Percentiles rank a stretch among this genome's conserved stretches.
Conservation (phyloP, 2,329 filamentous ascomycete genomes). For the Drechmeria coniospora region DNA sequence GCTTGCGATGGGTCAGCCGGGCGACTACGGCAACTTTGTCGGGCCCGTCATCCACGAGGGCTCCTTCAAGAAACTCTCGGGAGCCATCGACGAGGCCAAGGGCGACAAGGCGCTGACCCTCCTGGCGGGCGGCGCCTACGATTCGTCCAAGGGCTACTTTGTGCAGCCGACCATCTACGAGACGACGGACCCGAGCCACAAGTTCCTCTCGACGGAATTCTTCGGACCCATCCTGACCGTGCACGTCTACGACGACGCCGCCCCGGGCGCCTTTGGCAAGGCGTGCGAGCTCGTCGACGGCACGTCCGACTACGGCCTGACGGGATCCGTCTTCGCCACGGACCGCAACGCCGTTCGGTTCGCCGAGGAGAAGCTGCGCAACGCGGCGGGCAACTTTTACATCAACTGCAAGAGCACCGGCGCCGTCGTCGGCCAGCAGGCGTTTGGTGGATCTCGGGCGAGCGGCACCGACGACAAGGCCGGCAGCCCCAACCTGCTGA, state of each 20-base stretch:
- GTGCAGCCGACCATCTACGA: conserved; percentile 72
- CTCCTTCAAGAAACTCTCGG: conserved; percentile 66
- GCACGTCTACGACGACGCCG: conserved; percentile 62
- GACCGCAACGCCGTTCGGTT: conserved; percentile 50
- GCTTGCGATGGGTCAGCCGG: conserved; percentile 55
- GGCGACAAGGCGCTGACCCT: conserved; percentile 57
- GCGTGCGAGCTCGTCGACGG: conserved; percentile 50
- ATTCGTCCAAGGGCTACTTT: conserved; percentile 66
- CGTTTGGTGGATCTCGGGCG: conserved; percentile 52
- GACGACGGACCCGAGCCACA: conserved; percentile 58
- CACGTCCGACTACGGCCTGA: conserved; percentile 64
- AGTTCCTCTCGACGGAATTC: conserved; percentile 61
- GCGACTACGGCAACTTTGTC: conserved; percentile 62
- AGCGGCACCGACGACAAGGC: conserved; percentile 64
- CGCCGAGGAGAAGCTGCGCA: conserved; percentile 56
- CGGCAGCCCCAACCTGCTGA: conserved; percentile 47
- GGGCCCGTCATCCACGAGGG: conserved; percentile 74
- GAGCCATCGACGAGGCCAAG: conserved; percentile 68
- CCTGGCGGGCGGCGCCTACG: conserved; percentile 61
- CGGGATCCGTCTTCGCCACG: conserved; percentile 58
- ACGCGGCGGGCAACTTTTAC: conserved; percentile 72
- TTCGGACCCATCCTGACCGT: conserved; percentile 66
- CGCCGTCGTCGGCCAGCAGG: conserved; percentile 57
- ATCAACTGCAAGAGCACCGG: conserved; percentile 72
- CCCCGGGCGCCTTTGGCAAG: conserved; percentile 38